Percentiles rank a stretch among this genome's conserved stretches.
phyloP scores from a whole-genome alignment of 2,329 filamentous ascomycete genomes.

The Paramyrothecium roridum region DNA sequence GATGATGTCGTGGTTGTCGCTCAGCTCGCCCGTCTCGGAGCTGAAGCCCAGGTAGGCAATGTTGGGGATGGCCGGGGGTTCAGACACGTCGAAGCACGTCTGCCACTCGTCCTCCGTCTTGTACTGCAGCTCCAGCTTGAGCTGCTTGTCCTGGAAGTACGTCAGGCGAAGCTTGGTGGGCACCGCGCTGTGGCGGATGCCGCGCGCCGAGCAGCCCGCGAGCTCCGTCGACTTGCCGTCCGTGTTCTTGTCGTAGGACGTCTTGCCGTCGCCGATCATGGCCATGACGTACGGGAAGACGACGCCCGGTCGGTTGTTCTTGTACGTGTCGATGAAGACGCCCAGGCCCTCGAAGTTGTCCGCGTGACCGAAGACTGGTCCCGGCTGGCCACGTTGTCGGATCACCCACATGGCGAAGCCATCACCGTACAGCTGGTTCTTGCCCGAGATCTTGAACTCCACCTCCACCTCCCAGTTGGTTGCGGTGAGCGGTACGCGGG shows the following conservation, averaged over 20 bases:
- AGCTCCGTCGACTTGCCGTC: conserved; percentile 93
- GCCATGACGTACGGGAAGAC: conserved; percentile 99
- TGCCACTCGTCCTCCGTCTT: conserved; percentile 87
- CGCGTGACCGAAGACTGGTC: conserved; percentile 81
- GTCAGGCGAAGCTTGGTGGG: conserved; percentile 86
- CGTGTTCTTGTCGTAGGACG: conserved; percentile 84
- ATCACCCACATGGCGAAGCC: conserved; percentile 98
- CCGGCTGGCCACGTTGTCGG: conserved; percentile 78
- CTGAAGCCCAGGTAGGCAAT: conserved; percentile 74
- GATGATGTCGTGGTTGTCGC: conserved; percentile 97
- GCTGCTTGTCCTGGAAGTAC: conserved; percentile 93
- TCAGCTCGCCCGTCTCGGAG: conserved; percentile 92
- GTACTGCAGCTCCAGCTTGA: conserved; percentile 92
- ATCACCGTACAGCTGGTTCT: conserved; percentile 88
- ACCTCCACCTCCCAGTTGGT: conserved; percentile 99
- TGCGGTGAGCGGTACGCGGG: conserved; percentile 87
- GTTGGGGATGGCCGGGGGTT: conserved; percentile 73
- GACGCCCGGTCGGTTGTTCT: conserved; percentile 95
- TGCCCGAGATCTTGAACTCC: conserved; percentile 90
- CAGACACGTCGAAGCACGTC: conserved; percentile 75
- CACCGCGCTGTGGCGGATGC: conserved; percentile 74
- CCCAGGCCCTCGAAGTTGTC: conserved; percentile 93
- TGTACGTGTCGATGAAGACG: conserved; percentile 97
- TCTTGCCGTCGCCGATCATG: conserved; percentile 92
- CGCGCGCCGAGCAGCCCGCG: conserved; percentile 90